Evolutionary conservation across 1,284 basidiomycete genomes (phyloP), one percentile per base, ranked within the genome.

Genomic region (Kwoniella shivajii): DNA sequence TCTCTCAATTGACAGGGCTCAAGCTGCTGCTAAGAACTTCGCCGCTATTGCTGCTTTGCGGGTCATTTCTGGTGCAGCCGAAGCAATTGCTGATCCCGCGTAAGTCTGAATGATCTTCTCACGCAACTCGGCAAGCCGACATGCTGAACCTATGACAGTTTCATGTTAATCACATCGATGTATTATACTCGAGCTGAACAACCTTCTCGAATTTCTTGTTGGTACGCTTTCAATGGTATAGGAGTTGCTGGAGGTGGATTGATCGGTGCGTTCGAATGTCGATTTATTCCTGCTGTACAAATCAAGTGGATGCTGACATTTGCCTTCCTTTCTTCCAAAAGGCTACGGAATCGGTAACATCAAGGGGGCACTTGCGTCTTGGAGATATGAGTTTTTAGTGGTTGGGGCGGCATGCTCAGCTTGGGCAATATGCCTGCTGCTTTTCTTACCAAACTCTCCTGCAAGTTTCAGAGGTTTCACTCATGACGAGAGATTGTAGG

Each of bases 1-100:
- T 18, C 7, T 18, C 5, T 24, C 36, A 47, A 16, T 24, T 49
- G 10, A 30, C 37, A 78, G 78, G 76, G 66, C 65, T 31, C 80
- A 82, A 68, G 80, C 81, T 0, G 80, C 69, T 5, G 68, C 73
- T 3, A 67, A 78, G 10, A 80, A 78, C 50, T 82, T 81, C 59
- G 76, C 67, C 1, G 74, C 75, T 16, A 64, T 82, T 1, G 76
- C 77, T 1, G 76, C 79, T 1, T 65, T 82, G 13, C 74, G 81
- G n/a, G 68, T 82, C 3, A 62, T 82, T 4, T 75, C 73, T n/a
- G 81, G 81, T 2, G 73, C 73, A 0, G 65, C 68, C 16, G 81
- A 82, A 61, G 80, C 81, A 0, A 76, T 79, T 41, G 78, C 78
- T 20, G 78, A 79, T 63, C 78, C 78, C 3, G 59, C 61, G 39